Conservation (phyloP, 768 basidiomycete genomes). For the Tricholoma saponaceum region DNA sequence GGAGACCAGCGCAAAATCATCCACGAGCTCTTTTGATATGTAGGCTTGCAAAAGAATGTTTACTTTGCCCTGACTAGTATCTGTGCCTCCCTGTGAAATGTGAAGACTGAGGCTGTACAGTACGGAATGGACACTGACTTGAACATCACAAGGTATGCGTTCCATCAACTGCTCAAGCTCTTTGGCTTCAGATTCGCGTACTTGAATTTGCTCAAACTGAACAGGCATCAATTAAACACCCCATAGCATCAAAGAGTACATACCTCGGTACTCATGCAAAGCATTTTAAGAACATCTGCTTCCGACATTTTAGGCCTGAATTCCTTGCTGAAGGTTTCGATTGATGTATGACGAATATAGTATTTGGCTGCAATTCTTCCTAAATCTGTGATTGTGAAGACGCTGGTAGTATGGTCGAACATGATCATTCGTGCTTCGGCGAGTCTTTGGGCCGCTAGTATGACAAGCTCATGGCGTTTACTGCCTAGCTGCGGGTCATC, state of each 20-base stretch:
- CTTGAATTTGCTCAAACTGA: slow-evolving; percentile 92
- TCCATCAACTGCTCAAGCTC: slow-evolving; percentile 75
- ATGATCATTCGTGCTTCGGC: slow-evolving; percentile 76
- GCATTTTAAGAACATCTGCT: slow-evolving; percentile 84
- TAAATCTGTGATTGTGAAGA: slow-evolving; percentile 77
- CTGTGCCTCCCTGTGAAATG: slow-evolving; percentile 48
- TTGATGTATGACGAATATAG: slow-evolving; percentile 82
- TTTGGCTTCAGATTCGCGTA: slow-evolving; percentile 83
- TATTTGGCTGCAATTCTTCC: slow-evolving; percentile 98
- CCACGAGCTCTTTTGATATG: slow-evolving; percentile 75
- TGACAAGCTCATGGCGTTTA: slow-evolving; percentile 67
- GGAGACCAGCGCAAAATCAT: slow-evolving; percentile 95
- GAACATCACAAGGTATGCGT: slow-evolving; percentile 74
- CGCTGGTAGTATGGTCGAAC: slow-evolving; percentile 54
- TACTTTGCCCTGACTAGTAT: slow-evolving; percentile 71
- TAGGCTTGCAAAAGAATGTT: slow-evolving; percentile 92
- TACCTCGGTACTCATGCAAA: slow-evolving; percentile 91
- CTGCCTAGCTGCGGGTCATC: slow-evolving; percentile 74
- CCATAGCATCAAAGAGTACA: slow-evolving; percentile 8
- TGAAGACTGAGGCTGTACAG: not conserved
- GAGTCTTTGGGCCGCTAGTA: slow-evolving; percentile 60
- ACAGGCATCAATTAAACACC: not conserved
- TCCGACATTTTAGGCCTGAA: slow-evolving; percentile 86
- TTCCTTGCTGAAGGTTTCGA: slow-evolving; percentile 79
- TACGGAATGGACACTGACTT: slow-evolving; percentile 38